These are phyloP conservation scores for Skeletonema grethae DNA, from an alignment of 108 stramenopile genomes.

Conservation along the genomic window DNA sequence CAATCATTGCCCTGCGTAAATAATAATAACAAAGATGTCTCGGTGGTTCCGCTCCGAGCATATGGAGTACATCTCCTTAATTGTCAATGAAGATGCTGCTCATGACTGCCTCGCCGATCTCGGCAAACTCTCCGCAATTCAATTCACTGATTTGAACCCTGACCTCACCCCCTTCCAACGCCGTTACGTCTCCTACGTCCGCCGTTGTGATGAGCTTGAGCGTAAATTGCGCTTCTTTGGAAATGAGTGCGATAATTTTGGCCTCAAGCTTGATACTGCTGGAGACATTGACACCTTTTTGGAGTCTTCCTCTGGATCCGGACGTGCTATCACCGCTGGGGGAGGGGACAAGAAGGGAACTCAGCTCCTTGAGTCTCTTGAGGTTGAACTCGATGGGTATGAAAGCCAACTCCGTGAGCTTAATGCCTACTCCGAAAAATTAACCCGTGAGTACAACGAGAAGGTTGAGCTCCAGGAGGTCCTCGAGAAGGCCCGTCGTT, in stretches of 20 bases:
- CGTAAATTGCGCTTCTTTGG: constrained; percentile 95
- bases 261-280: constrained; percentile 68
- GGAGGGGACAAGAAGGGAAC: constrained; percentile 57
- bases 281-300: constrained; percentile 72
- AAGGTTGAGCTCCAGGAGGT: constrained; percentile 97
- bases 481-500: constrained; percentile 90
- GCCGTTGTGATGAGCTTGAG: constrained; percentile 98
- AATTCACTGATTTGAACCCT: constrained; percentile 97
- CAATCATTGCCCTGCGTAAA: constrained; percentile 1
- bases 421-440: constrained; percentile 92
- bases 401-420: constrained; percentile 93
- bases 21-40: constrained; percentile 69
- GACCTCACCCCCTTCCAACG: constrained; percentile 98
- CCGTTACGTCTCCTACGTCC: constrained; percentile 95
- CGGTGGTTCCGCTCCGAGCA: constrained; percentile 98
- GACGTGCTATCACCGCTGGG: constrained; percentile 34
- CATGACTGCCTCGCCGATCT: constrained; percentile 93
- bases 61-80: constrained; percentile 98
- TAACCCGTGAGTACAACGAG: constrained; percentile 96
- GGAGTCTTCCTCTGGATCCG: constrained; percentile 38
- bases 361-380: constrained; percentile 84
- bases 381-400: constrained; percentile 89
- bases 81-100: constrained; percentile 97
- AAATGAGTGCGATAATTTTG: constrained; percentile 90
- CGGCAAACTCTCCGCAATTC: constrained; percentile 90